Conservation (phyloP, 2,329 filamentous ascomycete species). For the Penicillium sp. region DNA sequence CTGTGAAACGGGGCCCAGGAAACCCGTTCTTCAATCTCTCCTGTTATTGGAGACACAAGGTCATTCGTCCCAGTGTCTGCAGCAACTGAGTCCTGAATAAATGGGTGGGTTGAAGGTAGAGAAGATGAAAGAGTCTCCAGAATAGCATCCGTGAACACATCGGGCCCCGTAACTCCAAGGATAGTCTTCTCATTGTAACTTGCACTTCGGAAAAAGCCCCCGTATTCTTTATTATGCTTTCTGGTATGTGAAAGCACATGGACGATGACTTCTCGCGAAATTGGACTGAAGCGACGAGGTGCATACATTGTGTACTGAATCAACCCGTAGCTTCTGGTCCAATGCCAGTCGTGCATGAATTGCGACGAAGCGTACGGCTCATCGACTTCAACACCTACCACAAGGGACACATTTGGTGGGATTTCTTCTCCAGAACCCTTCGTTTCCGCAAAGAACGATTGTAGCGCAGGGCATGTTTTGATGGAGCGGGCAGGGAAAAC, state of each 20-base stretch:
- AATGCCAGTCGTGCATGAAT: slow-evolving; percentile 37
- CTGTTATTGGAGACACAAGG: neutral
- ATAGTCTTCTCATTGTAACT: slow-evolving; percentile 30
- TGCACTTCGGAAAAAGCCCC: slow-evolving; percentile 8
- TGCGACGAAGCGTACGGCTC: slow-evolving; percentile 36
- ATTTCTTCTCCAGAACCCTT: slow-evolving; percentile 5
- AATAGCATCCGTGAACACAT: slow-evolving; percentile 37
- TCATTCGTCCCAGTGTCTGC: slow-evolving; percentile 28
- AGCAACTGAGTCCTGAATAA: slow-evolving; percentile 26
- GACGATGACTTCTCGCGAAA: slow-evolving; percentile 34
- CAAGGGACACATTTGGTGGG: slow-evolving; percentile 30
- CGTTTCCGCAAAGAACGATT: slow-evolving; percentile 7
- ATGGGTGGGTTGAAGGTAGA: slow-evolving; percentile 27
- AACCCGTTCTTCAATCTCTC: slow-evolving; percentile 16
- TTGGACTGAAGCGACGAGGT: slow-evolving; percentile 36
- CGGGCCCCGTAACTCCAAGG: slow-evolving; percentile 36
- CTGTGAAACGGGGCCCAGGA: slow-evolving; percentile 38
- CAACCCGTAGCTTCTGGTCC: slow-evolving; percentile 37
- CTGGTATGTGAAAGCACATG: slow-evolving; percentile 35
- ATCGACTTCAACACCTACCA: slow-evolving; percentile 37
- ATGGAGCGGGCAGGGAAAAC: slow-evolving; percentile 32
- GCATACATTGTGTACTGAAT: slow-evolving; percentile 40
- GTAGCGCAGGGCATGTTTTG: slow-evolving; percentile 29
- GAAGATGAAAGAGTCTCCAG: slow-evolving; percentile 33
- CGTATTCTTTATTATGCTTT: slow-evolving; percentile 20